Base-by-base conservation (phyloP, 768 basidiomycete genomes). In the Lentinula boryana region DNA sequence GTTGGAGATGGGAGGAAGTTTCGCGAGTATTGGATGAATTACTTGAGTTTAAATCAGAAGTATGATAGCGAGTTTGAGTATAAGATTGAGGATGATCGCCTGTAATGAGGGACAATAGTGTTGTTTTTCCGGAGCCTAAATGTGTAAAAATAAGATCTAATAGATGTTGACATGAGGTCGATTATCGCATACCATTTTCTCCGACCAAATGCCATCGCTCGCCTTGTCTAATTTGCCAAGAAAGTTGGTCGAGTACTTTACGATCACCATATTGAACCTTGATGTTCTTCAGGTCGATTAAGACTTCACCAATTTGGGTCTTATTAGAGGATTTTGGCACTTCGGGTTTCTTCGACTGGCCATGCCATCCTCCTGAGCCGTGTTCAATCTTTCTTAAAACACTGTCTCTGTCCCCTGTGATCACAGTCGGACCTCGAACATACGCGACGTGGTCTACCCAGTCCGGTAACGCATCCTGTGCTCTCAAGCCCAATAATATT, bases 61-160 rank as follows among this genome's bases (percentile, higher is more conserved):
- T 60, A 75, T 72, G 7, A 33, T 48, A 49, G 63, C 62, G 31
- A 8, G 71, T 70, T 68, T 93, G 91, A 4, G 87, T 87, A 75
- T 89, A 98, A 1, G 96, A 98, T 63, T 94, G 92, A 0, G 96
- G 96, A 71, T 98, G 96, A 69, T 96, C 94, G 27, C 96, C 96
- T 0, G 93, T 93, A 41, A 99, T 75, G 33, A 98, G 72, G 16
- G 95, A 87, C 21, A 98, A 79, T 5, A 98, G 86, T 0, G 96
- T 98, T 0, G 95, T 95, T 76, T 98, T 99, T 15, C 96, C 96
- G 0, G 93, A 94, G 49, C 96, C 91, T 92, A 67, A 44, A 27
- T 46, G 48, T 15, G 35, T 2, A 50, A 12, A 18, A 6, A 27
- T 0, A 7, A 32, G 38, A 56, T 46, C 50, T 52, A 35, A 32